These are phyloP conservation scores for Multifurca ochricompacta DNA, from an alignment of 768 basidiomycete species.

Conservation along the genomic window DNA sequence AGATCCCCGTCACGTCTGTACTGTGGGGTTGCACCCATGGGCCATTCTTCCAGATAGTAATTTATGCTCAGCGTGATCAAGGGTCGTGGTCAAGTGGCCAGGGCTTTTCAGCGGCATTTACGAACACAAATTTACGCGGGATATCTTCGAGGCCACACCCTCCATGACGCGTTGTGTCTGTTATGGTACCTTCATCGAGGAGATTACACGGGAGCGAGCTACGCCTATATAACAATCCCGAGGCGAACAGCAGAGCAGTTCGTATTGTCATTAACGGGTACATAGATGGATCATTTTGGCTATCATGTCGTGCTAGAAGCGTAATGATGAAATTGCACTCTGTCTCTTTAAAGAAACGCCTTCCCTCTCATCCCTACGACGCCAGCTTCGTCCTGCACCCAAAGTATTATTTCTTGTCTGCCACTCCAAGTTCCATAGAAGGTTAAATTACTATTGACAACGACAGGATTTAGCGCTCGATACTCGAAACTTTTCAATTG, in stretches of 20 bases:
- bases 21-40: not conserved
- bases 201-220: not conserved
- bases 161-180: not conserved
- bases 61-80: too few species aligned
- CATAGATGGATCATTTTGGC: not conserved
- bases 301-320: not conserved
- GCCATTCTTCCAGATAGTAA: not conserved
- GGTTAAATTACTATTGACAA: constrained; percentile 43
- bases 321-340: not conserved
- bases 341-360: constrained; percentile 23
- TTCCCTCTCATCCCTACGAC: constrained; percentile 63
- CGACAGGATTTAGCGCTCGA: constrained; percentile 56
- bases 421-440: constrained; percentile 41
- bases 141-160: not conserved
- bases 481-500: constrained; percentile 54
- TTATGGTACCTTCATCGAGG: not conserved
- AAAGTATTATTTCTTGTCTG: constrained; percentile 37
- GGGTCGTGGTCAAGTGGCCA: not conserved
- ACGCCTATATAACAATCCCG: too few species aligned
- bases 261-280: not conserved
- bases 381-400: constrained; percentile 51
- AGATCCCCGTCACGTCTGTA: not conserved
- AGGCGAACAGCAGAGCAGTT: not conserved
- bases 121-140: not conserved
- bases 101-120: too few species aligned